These are phyloP conservation scores for Penicillium crustosum DNA, from an alignment of 2,329 filamentous ascomycete genomes.

Conservation along the genomic window DNA sequence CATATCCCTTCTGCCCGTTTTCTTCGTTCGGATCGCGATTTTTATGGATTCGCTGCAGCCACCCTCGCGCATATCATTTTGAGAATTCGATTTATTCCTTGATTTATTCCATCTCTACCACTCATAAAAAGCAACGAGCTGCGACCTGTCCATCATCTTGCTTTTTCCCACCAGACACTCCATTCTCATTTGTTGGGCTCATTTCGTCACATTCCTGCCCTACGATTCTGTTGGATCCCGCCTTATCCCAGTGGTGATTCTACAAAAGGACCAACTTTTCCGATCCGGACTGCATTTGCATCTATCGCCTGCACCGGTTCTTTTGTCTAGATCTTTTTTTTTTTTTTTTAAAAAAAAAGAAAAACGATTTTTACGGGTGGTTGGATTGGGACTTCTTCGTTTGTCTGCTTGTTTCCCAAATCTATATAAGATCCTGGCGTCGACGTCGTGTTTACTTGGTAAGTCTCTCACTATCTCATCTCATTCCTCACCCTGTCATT, in stretches of 20 bases:
- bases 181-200: conserved; percentile 21
- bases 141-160: conserved; percentile 21
- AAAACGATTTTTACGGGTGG: conserved; percentile 17
- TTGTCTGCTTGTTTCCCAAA: conserved; percentile 18
- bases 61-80: conserved; percentile 26
- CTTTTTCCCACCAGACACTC: background rate
- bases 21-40: conserved; percentile 29
- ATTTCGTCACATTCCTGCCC: conserved; percentile 36
- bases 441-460: conserved; percentile 25
- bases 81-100: conserved; percentile 6
- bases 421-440: conserved; percentile 26
- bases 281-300: conserved; percentile 39
- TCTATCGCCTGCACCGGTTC: conserved; percentile 28
- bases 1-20: conserved; percentile 29
- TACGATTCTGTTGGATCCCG: conserved; percentile 28
- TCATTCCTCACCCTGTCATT: conserved; percentile 17
- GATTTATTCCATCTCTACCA: conserved; percentile 4
- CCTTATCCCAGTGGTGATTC: conserved; percentile 29
- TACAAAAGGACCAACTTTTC: conserved; percentile 38
- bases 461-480: conserved; percentile 20
- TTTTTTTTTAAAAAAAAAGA: too few relatives aligned
- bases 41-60: conserved; percentile 27
- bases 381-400: conserved; percentile 26
- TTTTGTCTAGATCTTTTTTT: conserved; percentile 25
- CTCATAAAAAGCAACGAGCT: conserved; percentile 28